These are phyloP conservation scores for Ophiostoma quercus DNA, from an alignment of 2,329 filamentous ascomycete genomes.

Conservation along the genomic window DNA sequence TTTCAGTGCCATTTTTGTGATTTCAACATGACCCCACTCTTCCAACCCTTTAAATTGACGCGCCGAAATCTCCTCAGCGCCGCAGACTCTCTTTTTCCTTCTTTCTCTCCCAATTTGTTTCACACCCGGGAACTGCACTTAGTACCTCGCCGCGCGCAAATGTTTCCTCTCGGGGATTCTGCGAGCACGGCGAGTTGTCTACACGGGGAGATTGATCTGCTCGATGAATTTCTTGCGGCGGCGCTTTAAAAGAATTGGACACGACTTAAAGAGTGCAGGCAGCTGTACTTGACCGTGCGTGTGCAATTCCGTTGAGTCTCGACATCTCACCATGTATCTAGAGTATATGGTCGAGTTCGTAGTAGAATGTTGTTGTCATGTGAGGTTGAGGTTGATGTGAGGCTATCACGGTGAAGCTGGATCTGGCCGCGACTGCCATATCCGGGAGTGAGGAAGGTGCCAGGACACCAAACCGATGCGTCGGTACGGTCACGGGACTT, in stretches of 20 bases:
- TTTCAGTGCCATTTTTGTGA: background rate
- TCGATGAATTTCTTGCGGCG: slow-evolving; percentile 32
- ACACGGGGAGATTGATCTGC: slow-evolving; percentile 51
- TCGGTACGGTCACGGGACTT: background rate
- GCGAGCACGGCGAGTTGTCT: slow-evolving; percentile 48
- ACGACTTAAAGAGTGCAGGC: slow-evolving; percentile 30
- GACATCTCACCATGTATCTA: slow-evolving; percentile 34
- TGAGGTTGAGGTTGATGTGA: background rate
- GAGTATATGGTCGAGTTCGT: background rate
- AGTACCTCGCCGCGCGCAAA: slow-evolving; percentile 29
- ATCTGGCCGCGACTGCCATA: background rate
- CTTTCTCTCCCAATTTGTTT: slow-evolving; percentile 48
- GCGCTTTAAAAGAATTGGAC: slow-evolving; percentile 60
- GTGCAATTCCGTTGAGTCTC: slow-evolving; percentile 61
- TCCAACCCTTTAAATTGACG: background rate
- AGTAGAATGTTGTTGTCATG: background rate
- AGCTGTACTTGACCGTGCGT: slow-evolving; percentile 36
- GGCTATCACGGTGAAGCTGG: background rate
- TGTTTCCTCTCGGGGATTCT: slow-evolving; percentile 34
- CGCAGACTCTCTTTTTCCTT: slow-evolving; percentile 34
- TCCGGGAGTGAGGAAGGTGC: background rate
- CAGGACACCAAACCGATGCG: background rate
- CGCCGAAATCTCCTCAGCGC: background rate
- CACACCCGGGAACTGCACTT: slow-evolving; percentile 40
- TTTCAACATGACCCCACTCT: background rate